Conservation (phyloP, 257 asterid genomes). For the Cinchona pubescens region DNA sequence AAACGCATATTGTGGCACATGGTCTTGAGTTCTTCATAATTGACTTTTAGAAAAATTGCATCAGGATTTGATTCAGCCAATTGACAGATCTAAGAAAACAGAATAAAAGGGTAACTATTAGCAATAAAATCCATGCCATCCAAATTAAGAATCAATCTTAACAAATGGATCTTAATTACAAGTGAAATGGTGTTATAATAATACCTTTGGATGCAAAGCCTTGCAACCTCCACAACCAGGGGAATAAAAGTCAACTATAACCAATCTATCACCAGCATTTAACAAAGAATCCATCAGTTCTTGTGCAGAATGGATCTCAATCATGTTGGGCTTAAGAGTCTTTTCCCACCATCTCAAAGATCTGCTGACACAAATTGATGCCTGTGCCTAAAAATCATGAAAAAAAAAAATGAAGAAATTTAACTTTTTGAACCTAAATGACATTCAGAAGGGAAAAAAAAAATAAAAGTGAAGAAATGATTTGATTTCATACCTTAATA, state of each 20-base stretch:
- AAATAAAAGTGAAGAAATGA: neutral
- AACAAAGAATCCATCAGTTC: conserved; percentile 57
- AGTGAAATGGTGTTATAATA: neutral
- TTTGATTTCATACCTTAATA: conserved; percentile 50
- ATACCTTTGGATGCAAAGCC: conserved; percentile 87
- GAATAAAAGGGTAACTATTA: neutral
- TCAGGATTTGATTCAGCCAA: conserved; percentile 71
- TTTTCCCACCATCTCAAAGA: conserved; percentile 91
- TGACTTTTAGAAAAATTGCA: conserved; percentile 68
- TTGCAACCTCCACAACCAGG: conserved; percentile 99
- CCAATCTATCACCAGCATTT: conserved; percentile 80
- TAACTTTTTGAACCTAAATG: neutral
- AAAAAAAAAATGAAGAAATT: neutral
- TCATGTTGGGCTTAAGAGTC: conserved; percentile 66
- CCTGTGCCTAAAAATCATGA: conserved; percentile 51
- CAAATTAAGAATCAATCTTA: neutral
- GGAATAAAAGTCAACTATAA: conserved; percentile 75
- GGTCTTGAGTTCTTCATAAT: conserved; percentile 65
- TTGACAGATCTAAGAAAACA: conserved; percentile 67
- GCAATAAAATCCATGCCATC: neutral
- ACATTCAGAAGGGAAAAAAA: neutral
- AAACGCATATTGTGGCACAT: conserved; percentile 81
- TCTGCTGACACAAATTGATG: conserved; percentile 44
- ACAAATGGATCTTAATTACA: no score
- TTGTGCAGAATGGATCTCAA: conserved; percentile 69